Base-by-base conservation (phyloP, 2,329 filamentous ascomycete genomes). In the Venturia asperata region DNA sequence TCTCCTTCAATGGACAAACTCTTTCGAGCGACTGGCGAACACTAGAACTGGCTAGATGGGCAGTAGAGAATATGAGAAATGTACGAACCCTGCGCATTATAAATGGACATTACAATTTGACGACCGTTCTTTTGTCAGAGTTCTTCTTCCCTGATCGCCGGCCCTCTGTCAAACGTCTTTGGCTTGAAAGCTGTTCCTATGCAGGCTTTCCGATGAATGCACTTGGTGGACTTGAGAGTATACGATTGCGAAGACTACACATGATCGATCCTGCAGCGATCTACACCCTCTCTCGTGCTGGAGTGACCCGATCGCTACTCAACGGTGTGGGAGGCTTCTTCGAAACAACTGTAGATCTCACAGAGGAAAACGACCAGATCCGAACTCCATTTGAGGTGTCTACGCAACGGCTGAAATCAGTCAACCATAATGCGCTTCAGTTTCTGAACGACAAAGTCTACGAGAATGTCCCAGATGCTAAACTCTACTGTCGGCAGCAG, bases 151-250 rank as follows among this genome's bases (percentile, higher is more conserved):
- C 70, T 17, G 27, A 64, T 2, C 68, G 75, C 21, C 67, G 71
- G 9, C 73, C 73, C 2, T 66, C 80, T 17, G 72, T 52, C n/a
- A 24, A 75, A 13, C 76, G 72, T 63, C 72, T 81, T 5, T 81
- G 79, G 79, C 70, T 81, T 4, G 79, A 81, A 64, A 79, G 75
- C 63, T 78, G 76, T 65, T 74, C 73, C 19, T 68, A 78, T 52
- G 70, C 72, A 11, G 71, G 72, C 5, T 71, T 72, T 1, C 63
- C 68, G 15, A 65, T 67, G 6, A 64, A 69, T 17, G 68, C 71
- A 39, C 68, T 70, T 3, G 21, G 19, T 62, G 67, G n/a, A 41
- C 69, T 81, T 2, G 73, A 80, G 64, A 77, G 73, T 42, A 66
- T 81, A 27, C 74, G 78, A 2, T 67, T 80, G 45, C 74, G 78